phyloP scores from a whole-genome alignment of 164 flowering plant genomes.

The grape (Vitis vinifera) region ASM3070453v1 NC_081810.1:7097001-7097500 shows the following conservation, averaged over 20 bases:
- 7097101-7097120: conserved; percentile 84
- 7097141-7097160: conserved; percentile 55
- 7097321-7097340: conserved; percentile 4
- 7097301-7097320: neutral
- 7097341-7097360: neutral
- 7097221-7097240: conserved; percentile 45
- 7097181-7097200: conserved; percentile 71
- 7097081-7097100: conserved; percentile 91
- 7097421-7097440: conserved; percentile 4
- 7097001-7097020: conserved; percentile 58
- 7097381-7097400: neutral
- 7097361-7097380: neutral
- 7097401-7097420: conserved; percentile 1
- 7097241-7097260: conserved; percentile 36
- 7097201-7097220: conserved; percentile 71
- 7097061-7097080: conserved; percentile 81
- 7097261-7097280: conserved; percentile 30
- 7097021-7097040: conserved; percentile 62
- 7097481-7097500: conserved; percentile 49
- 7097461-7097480: conserved; percentile 26
- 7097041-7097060: conserved; percentile 70
- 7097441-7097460: neutral
- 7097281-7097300: conserved; percentile 38
- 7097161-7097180: conserved; percentile 66
- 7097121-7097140: conserved; percentile 66